Evolutionary conservation across 2,329 filamentous ascomycete species (phyloP), one percentile per base, ranked within the genome.

Genomic region (Fusarium buharicum): DNA sequence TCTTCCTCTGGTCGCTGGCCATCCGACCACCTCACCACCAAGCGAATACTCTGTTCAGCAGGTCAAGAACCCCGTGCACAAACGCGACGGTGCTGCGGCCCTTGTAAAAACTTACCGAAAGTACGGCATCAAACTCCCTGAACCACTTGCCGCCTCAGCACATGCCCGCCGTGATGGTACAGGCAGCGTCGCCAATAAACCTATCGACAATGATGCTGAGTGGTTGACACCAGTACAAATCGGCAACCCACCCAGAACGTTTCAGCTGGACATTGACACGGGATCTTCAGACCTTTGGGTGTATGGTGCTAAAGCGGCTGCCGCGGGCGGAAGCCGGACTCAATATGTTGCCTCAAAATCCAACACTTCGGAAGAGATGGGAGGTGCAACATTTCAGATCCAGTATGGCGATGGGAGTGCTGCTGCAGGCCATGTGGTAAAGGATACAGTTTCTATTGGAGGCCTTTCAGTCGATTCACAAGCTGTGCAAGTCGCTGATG

Each of bases 281-380:
- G 80, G 79, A 0, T 81, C 78, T 1, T 78, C 79, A 4, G 79
- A 82, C 47, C 70, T 81, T 16, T 81, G 80, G 80, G 80, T 82
- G 1, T 81, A 81, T 65, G 80, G 78, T 41, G 75, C 79, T 18
- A 77, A 79, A 54, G 81, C 76, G 33, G 72, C 74, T 36, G 65
- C 78, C 46, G 67, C 78, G 1, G 70, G 63, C 24, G 51, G 71
- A 18, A 78, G 78, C 3, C 79, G 81, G 41, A 67, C 70, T 8
- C 45, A 74, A 16, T 82, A 78, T 63, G 66, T 77, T 39, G 75
- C 78, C 1, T 60, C 57, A 17, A 66, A 74, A 31, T 80, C 78
- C 34, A 75, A 72, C n/a, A 76, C 77, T 2, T 73, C 78, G 2
- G 56, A 74, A 52, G 66, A 73, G 55, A 50, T 81, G 34, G 53